Conservation (phyloP, 2,329 filamentous ascomycete genomes). For the Colletotrichum acutatum region DNA sequence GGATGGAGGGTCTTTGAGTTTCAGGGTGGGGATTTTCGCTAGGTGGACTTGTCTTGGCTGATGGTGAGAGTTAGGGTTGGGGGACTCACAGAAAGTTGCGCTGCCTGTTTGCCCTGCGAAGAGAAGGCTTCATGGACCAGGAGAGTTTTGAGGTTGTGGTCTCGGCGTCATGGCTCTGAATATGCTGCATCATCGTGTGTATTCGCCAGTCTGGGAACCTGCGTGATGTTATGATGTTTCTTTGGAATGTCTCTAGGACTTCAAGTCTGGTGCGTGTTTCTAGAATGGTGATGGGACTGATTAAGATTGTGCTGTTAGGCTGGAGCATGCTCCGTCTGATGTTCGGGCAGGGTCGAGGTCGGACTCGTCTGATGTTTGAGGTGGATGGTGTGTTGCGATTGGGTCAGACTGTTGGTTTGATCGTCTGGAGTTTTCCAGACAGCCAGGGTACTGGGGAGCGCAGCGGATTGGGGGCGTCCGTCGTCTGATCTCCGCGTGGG, state of each 20-base stretch:
- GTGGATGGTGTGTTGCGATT: not conserved
- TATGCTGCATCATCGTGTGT: too few species aligned
- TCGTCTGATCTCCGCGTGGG: not conserved
- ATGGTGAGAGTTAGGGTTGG: not conserved
- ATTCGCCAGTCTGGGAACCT: accelerated
- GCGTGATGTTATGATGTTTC: too few species aligned
- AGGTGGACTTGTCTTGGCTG: not conserved
- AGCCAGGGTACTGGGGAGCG: too few species aligned
- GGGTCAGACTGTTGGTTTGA: not conserved
- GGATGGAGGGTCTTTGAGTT: not conserved
- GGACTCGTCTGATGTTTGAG: not conserved
- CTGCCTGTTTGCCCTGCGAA: too few species aligned
- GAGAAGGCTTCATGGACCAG: too few species aligned
- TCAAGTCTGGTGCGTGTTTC: not conserved
- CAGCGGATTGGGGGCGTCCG: not conserved
- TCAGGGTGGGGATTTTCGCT: not conserved
- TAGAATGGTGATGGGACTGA: not conserved
- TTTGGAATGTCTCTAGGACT: too few species aligned
- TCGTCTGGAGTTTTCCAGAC: not conserved
- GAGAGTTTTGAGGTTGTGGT: too few species aligned
- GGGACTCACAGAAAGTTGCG: too few species aligned
- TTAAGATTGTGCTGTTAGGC: not conserved
- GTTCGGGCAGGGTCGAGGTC: not conserved
- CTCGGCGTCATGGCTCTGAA: accelerated
- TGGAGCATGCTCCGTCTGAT: not conserved